A percentile compares a stretch with the other conserved stretches of the same genome.
Evolutionary conservation across 768 basidiomycete species (phyloP).

Genomic region (Rhizopogon vinicolor): DNA sequence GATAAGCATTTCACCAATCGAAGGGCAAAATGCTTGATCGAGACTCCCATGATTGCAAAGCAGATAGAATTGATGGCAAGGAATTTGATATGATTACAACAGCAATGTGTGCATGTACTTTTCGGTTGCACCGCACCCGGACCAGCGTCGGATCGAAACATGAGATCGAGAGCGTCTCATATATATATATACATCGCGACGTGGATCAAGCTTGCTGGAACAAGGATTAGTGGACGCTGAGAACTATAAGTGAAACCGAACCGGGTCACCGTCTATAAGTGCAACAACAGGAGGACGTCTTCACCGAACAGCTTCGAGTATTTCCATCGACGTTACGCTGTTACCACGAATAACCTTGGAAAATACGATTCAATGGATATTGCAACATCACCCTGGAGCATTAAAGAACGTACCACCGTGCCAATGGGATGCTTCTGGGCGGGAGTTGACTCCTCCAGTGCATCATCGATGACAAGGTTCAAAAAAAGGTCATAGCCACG

Average conservation of each 20-base stretch:
- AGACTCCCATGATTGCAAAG: neutral
- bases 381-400: slow-evolving; percentile 2
- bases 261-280: slow-evolving; percentile 6
- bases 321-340: slow-evolving; percentile 95
- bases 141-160: neutral
- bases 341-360: slow-evolving; percentile 92
- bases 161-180: neutral
- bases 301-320: slow-evolving; percentile 57
- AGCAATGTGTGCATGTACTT: neutral
- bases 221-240: neutral
- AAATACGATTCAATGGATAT: neutral
- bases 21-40: neutral
- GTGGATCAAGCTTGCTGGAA: neutral
- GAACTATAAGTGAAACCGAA: neutral
- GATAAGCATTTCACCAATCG: neutral
- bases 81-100: neutral
- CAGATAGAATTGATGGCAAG: neutral
- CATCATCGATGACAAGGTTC: slow-evolving; percentile 96
- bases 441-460: slow-evolving; percentile 84
- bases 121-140: neutral
- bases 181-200: neutral
- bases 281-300: neutral
- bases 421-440: slow-evolving; percentile 90
- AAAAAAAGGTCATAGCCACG: slow-evolving; percentile 99
- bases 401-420: slow-evolving; percentile 66